These are phyloP conservation scores for Neoascochyta sp. DNA, from an alignment of 2,329 filamentous ascomycete species.

Conservation along the genomic window DNA sequence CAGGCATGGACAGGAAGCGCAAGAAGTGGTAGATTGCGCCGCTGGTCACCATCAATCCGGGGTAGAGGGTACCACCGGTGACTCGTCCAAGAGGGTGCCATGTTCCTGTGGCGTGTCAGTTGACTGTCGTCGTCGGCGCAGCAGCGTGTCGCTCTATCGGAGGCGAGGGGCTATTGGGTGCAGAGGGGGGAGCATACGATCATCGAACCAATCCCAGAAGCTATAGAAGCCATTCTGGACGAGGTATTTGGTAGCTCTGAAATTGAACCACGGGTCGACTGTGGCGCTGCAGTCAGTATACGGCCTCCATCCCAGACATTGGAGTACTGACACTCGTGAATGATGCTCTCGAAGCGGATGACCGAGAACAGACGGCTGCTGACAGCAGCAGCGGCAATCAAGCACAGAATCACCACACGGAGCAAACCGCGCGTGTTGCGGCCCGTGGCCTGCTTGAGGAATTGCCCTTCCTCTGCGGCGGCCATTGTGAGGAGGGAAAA, in stretches of 20 bases:
- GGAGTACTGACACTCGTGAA: conserved; percentile 86
- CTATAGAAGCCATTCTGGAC: conserved; percentile 96
- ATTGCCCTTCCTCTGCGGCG: conserved; percentile 40
- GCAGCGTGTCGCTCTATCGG: no score
- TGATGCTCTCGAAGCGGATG: conserved; percentile 98
- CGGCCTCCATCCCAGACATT: conserved; percentile 1
- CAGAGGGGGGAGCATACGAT: conserved; percentile 59
- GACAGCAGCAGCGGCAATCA: conserved; percentile 88
- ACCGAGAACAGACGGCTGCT: conserved; percentile 96
- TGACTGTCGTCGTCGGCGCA: conserved; percentile 7
- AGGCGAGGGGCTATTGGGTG: no score
- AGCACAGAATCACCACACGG: conserved; percentile 80
- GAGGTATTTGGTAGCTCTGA: conserved; percentile 95
- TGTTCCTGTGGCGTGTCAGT: conserved; percentile 58
- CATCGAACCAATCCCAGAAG: conserved; percentile 99
- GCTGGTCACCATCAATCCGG: conserved; percentile 98
- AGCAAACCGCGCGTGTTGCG: conserved; percentile 81
- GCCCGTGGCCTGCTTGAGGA: conserved; percentile 74
- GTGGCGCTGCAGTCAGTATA: no score
- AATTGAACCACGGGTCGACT: conserved; percentile 99
- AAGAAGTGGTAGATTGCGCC: conserved; percentile 94
- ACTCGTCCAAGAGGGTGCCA: conserved; percentile 98
- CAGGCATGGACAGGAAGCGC: conserved; percentile 79
- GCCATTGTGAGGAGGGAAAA: conserved; percentile 35
- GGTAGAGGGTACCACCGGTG: conserved; percentile 97